phyloP scores from a whole-genome alignment of 257 asterid genomes.

The Lavandula angustifolia region DNA sequence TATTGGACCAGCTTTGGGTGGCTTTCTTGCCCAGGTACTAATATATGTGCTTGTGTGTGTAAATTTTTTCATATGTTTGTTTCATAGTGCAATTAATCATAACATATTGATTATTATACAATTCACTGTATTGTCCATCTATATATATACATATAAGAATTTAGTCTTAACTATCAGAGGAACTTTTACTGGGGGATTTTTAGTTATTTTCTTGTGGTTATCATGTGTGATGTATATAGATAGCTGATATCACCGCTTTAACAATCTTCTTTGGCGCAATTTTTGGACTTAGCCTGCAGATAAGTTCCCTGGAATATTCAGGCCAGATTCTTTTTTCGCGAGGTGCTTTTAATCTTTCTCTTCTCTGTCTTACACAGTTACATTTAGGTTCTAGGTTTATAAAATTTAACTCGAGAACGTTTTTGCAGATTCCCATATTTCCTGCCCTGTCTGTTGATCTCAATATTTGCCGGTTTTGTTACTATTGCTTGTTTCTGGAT shows the following conservation, averaged over 20 bases:
- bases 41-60: background rate
- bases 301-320: slow-evolving; percentile 64
- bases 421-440: slow-evolving; percentile 72
- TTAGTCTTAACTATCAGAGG: too few species aligned
- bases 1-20: slow-evolving; percentile 91
- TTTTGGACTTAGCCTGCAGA: slow-evolving; percentile 98
- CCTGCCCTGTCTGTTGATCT: slow-evolving; percentile 68
- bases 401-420: slow-evolving; percentile 10
- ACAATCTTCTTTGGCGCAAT: slow-evolving; percentile 8
- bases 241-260: slow-evolving; percentile 17
- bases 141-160: too few species aligned
- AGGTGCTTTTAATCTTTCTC: slow-evolving; percentile 45
- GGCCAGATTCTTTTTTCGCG: slow-evolving; percentile 55
- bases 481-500: slow-evolving; percentile 60
- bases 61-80: background rate
- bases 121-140: background rate
- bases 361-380: background rate
- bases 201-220: background rate
- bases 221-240: background rate
- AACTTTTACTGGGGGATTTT: too few species aligned
- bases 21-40: slow-evolving; percentile 82
- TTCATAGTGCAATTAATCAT: background rate
- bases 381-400: slow-evolving; percentile 1
- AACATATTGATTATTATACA: background rate
- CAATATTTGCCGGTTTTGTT: slow-evolving; percentile 52